phyloP scores from a whole-genome alignment of 2,329 filamentous ascomycete species.

The Paecilomyces niveus region DNA sequence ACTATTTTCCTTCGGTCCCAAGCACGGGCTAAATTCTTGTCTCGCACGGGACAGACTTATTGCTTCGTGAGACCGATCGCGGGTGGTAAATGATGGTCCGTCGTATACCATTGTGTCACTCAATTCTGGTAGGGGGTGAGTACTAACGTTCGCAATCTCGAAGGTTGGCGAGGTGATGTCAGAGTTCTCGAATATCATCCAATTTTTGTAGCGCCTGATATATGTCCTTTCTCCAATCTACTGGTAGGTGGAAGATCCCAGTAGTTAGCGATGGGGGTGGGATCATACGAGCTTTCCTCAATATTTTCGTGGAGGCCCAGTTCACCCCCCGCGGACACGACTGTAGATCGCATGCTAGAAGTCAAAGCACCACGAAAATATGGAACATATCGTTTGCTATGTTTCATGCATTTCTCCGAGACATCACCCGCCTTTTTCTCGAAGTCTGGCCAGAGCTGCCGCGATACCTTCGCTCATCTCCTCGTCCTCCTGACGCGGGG shows the following conservation, averaged over 20 bases:
- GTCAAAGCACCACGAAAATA: not conserved
- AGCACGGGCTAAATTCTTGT: not conserved
- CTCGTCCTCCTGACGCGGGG: constrained; percentile 25
- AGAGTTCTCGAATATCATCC: too few species aligned
- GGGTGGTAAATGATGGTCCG: not conserved
- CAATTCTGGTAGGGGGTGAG: not conserved
- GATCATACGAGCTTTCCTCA: too few species aligned
- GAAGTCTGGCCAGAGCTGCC: constrained; percentile 51
- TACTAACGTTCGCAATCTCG: too few species aligned
- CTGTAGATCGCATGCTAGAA: too few species aligned
- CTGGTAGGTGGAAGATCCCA: too few species aligned
- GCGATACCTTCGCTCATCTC: constrained; percentile 52
- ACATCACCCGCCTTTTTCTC: constrained; percentile 24
- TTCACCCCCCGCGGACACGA: too few species aligned
- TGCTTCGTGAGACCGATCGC: not conserved
- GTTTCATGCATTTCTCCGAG: not conserved
- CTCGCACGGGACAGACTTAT: not conserved
- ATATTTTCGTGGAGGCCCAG: too few species aligned
- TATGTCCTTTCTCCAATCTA: too few species aligned
- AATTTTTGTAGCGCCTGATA: too few species aligned
- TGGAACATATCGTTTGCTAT: not conserved
- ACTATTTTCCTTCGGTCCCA: not conserved
- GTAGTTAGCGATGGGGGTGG: too few species aligned
- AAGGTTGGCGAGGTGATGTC: too few species aligned
- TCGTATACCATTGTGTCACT: not conserved